phyloP scores from a whole-genome alignment of 1,284 basidiomycete species.

The Pseudozyma sp. region DNA sequence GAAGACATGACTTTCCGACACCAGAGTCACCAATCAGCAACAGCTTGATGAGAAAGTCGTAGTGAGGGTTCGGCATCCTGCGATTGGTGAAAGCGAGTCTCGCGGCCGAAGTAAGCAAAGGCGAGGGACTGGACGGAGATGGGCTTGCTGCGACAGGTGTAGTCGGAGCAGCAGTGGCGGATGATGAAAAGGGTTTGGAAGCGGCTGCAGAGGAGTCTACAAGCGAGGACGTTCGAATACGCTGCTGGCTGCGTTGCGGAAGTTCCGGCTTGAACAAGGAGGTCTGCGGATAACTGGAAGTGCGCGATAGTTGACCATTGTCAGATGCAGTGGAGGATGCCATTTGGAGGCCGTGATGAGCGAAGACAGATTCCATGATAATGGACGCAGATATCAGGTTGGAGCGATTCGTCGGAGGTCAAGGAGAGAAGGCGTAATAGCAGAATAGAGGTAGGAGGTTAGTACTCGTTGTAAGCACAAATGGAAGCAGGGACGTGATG shows the following conservation, averaged over 20 bases:
- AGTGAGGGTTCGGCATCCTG: constrained; percentile 66
- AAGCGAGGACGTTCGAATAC: constrained; percentile 17
- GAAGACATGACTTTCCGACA: constrained; percentile 96
- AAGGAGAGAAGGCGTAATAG: no score
- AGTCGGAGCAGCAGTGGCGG: constrained; percentile 1
- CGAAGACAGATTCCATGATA: neutral
- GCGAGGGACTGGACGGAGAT: neutral
- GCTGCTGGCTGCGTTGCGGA: constrained; percentile 34
- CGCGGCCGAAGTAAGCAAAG: constrained; percentile 2
- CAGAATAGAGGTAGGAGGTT: no score
- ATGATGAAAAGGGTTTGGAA: neutral
- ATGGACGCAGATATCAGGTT: neutral
- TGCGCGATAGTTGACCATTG: neutral
- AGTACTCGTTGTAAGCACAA: no score
- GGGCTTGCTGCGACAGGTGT: neutral
- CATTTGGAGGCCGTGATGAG: neutral
- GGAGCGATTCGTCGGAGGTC: no score
- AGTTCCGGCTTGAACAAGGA: constrained; percentile 21
- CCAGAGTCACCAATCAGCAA: constrained; percentile 67
- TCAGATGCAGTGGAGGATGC: neutral
- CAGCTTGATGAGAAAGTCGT: constrained; percentile 66
- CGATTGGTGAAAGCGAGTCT: constrained; percentile 7
- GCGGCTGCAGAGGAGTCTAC: neutral
- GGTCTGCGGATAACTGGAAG: constrained; percentile 5
- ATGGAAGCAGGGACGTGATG: no score